Base-by-base conservation (phyloP, 1,284 basidiomycete species). In the Hymenochaete sp. region DNA sequence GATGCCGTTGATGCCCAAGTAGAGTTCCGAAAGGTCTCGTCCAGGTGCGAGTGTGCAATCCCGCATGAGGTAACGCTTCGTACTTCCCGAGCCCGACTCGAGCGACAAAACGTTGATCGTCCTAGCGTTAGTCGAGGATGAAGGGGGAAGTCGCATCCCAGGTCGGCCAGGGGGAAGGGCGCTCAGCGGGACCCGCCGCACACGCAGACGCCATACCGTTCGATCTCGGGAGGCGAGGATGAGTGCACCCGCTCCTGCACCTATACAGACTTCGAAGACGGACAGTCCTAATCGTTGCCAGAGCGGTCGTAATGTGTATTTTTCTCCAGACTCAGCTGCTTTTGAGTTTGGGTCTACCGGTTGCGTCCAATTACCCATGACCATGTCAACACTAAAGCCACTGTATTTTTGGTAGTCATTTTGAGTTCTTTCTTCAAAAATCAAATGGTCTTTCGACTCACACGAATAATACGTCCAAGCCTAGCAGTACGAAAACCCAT, bases 181-280 rank as follows among this genome's bases (percentile, higher is more conserved):
- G 18, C 5, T 21, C 3, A 47, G 40, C 2, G 39, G 37, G 10
- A 50, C 33, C 9, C 33, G 44, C 18, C 24, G 35, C 11, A 51
- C 25, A 24, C 40, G 33, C 8, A 51, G 22, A 4, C 49, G 49
- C 49, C 45, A 51, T 26, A 51, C 45, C 18, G 36, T 41, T 10
- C 49, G 40, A 36, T 51, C 49, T 13, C 45, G 45, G 8, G 45
- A 47, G 4, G 45, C 45, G 21, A 51, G 45, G 21, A 51, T 51
- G 8, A 44, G 31, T 2, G 45, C 45, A 9, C 45, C 49, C 10
- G 42, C 49, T 11, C 22, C 41, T 4, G 31, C 28, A 24, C 49
- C 49, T 3, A 47, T 25, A 24, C 28, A 13, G 2, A 51, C 11
- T 22, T 44, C 40, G 25, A 44, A 35, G 7, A 28, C 18, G 19